Evolutionary conservation across 163 green algal species (phyloP).

Genomic region (Chloromonas sp.): DNA sequence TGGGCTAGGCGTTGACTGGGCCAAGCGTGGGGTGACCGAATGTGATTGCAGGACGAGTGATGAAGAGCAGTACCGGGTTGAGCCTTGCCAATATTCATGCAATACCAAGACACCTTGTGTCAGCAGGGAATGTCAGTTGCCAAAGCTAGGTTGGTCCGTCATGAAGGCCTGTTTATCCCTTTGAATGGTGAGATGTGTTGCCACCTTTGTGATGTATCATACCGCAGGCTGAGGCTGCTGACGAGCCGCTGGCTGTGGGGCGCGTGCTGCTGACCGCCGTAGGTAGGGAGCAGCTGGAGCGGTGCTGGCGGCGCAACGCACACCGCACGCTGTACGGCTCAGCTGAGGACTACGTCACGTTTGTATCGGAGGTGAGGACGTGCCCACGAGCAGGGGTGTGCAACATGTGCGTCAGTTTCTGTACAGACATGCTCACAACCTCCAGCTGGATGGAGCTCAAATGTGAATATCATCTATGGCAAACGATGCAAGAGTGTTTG

Average conservation of each 20-base stretch:
- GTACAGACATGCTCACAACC: not conserved
- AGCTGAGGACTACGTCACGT: slow-evolving; percentile 15
- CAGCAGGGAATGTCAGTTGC: not conserved
- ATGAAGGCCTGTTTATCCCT: no score
- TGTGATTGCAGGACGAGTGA: no score
- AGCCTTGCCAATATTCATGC: no score
- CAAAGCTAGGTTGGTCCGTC: no score
- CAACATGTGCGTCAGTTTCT: not conserved
- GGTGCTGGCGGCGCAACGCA: slow-evolving; percentile 5
- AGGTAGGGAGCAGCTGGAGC: not conserved
- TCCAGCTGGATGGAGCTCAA: not conserved
- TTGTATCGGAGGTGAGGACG: slow-evolving; percentile 16
- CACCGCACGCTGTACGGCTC: slow-evolving; percentile 26
- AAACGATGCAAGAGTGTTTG: no score
- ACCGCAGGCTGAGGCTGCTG: slow-evolving; percentile 1
- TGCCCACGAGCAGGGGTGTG: no score
- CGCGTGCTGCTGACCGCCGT: slow-evolving; percentile 18
- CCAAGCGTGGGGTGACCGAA: no score
- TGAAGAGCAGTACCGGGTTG: no score
- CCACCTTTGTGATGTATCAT: not conserved
- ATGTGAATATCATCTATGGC: no score
- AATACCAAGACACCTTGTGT: no score
- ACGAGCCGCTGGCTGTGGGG: slow-evolving; percentile 37
- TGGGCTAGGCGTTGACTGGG: not conserved
- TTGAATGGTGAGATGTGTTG: no score